These are phyloP conservation scores for Symbiodinium pilosum DNA, from an alignment of 73 alveolate genomes.

Conservation along the genomic window DNA sequence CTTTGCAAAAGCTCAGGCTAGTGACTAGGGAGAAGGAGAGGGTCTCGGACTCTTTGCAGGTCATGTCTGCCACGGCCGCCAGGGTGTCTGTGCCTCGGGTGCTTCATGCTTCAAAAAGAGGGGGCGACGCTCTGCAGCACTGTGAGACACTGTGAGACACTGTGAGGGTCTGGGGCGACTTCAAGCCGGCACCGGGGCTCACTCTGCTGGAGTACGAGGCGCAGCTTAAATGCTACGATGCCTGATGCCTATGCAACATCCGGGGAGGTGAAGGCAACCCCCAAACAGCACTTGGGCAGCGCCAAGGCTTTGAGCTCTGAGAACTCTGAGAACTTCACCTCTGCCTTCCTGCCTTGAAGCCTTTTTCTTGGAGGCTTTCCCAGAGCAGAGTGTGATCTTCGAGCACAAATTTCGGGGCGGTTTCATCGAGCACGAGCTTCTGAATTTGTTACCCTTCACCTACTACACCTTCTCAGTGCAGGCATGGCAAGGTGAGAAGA, in stretches of 20 bases:
- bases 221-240: background rate
- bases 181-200: slow-evolving; percentile 74
- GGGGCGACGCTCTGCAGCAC: background rate
- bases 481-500: background rate
- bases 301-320: background rate
- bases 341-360: background rate
- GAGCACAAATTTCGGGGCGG: slow-evolving; percentile 70
- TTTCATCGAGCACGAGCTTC: slow-evolving; percentile 69
- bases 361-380: slow-evolving; percentile 35
- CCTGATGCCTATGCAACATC: background rate
- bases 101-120: background rate
- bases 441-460: slow-evolving; percentile 74
- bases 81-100: slow-evolving; percentile 4
- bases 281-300: background rate
- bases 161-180: slow-evolving; percentile 82
- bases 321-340: background rate
- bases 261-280: background rate
- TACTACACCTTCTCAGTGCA: slow-evolving; percentile 78
- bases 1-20: background rate
- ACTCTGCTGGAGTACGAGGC: slow-evolving; percentile 70
- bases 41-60: background rate
- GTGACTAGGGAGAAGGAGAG: background rate
- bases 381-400: slow-evolving; percentile 21
- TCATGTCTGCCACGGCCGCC: slow-evolving; percentile 73
- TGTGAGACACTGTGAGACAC: background rate